Percentiles rank a stretch among this genome's conserved stretches.
These are phyloP conservation scores for Sarcodon sp. DNA, from an alignment of 768 basidiomycete species.

Conservation along the genomic window DNA sequence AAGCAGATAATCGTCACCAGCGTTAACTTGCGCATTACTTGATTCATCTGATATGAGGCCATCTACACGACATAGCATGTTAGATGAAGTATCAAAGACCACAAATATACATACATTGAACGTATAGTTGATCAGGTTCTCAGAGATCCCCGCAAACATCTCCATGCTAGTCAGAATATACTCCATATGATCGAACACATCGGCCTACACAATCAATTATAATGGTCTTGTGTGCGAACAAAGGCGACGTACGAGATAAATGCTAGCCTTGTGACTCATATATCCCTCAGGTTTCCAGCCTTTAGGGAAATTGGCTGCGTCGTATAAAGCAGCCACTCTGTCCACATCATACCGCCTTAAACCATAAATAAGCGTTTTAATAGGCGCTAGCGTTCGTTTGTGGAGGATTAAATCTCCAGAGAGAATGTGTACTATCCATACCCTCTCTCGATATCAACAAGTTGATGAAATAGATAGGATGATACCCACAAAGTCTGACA, in stretches of 20 bases:
- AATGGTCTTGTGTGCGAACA: background rate
- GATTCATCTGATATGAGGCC: constrained; percentile 65
- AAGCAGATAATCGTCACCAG: constrained; percentile 61
- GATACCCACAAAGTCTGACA: constrained; percentile 23
- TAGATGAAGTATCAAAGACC: background rate
- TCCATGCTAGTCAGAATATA: constrained; percentile 57
- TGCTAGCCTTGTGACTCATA: constrained; percentile 58
- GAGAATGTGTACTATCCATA: constrained; percentile 51
- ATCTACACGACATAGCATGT: constrained; percentile 25
- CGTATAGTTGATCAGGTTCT: constrained; percentile 61
- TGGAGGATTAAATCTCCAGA: constrained; percentile 64
- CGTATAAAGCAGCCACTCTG: constrained; percentile 44
- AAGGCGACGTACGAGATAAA: constrained; percentile 38
- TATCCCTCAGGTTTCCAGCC: constrained; percentile 35
- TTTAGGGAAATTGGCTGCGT: constrained; percentile 16
- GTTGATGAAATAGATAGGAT: background rate
- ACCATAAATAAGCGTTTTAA: constrained; percentile 58
- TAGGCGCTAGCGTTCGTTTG: constrained; percentile 61
- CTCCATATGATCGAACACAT: constrained; percentile 69
- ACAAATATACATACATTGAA: constrained; percentile 44
- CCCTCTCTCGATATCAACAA: no score
- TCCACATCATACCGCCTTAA: constrained; percentile 60
- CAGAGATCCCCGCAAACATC: constrained; percentile 58
- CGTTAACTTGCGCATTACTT: constrained; percentile 57
- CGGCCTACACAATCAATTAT: constrained; percentile 29